Base-by-base conservation (phyloP, 495 filamentous ascomycete species). In the Evernia prunastri region DNA sequence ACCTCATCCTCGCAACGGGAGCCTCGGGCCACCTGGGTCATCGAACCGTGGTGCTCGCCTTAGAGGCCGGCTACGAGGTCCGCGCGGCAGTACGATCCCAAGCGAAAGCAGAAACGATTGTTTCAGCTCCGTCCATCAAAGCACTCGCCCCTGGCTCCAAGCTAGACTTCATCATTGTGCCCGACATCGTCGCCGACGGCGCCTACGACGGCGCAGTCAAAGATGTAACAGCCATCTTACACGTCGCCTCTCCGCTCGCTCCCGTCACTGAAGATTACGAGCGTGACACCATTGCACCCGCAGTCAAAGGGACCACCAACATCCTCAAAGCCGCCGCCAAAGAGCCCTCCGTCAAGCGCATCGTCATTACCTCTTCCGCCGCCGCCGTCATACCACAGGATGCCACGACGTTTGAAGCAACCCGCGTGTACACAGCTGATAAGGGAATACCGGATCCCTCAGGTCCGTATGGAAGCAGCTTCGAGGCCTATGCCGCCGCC, bases 201-300 rank as follows among this genome's bases (percentile, higher is more conserved):
- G 79, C 78, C 17, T 84, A 78, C 66, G 74, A 80, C 59, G 60
- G 75, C 27, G 79, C 77, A 13, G 73, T 81, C 31, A 70, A 79
- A 43, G 80, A 72, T 40, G 79, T 77, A 0, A 77, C 73, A 31
- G 77, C 77, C 63, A 73, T 83, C 61, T 76, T 84, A 63, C 82
- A 86, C 66, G 68, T 81, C 36, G 82, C 83, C 1, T 80, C 80
- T 47, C 81, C 82, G 1, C 57, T 77, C 59, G 37, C 68, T 29
- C 49, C 47, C 0, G 33, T 68, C 27, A 61, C 65, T 12, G 64
- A 66, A 12, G 69, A 69, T 29, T 57, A 56, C 39, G 70, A 73
- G 7, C 62, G 59, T 3, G 67, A 72, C 45, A 59, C 76, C 36
- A 71, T 79, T 47, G 36, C 64, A 15, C 76, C 79, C 12, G 76